Conservation (phyloP, 768 basidiomycete species). For the Mycena rosella region DNA sequence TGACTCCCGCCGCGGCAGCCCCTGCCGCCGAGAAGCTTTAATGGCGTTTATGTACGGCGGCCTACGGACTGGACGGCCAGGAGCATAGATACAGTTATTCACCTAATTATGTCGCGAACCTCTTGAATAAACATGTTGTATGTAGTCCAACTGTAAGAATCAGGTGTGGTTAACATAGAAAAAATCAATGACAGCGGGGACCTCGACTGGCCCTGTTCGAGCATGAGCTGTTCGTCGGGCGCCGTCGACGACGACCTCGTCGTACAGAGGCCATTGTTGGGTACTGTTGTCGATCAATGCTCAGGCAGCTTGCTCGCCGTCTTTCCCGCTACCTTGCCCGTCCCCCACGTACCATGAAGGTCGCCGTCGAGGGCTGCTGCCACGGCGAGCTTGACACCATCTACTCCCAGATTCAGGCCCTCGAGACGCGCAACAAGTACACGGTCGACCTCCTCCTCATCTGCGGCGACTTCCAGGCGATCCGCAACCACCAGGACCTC, state of each 20-base stretch:
- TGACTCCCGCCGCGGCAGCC: neutral
- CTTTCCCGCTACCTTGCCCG: neutral
- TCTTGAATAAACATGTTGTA: slow-evolving; percentile 3
- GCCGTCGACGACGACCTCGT: no score
- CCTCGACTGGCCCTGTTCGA: no score
- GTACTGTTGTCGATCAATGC: no score
- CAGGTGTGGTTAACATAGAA: no score
- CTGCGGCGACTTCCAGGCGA: slow-evolving; percentile 97
- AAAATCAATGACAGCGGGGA: no score
- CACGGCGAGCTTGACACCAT: slow-evolving; percentile 94
- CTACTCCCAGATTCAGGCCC: slow-evolving; percentile 74
- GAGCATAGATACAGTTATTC: slow-evolving; percentile 9
- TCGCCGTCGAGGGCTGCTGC: slow-evolving; percentile 95
- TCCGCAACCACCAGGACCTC: slow-evolving; percentile 87
- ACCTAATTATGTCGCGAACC: slow-evolving; percentile 2
- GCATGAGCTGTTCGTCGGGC: slow-evolving; percentile 87
- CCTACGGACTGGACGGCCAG: no score
- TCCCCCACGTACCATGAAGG: slow-evolving; percentile 52
- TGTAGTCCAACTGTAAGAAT: no score
- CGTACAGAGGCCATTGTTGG: no score
- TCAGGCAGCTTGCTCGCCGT: neutral
- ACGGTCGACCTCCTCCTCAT: slow-evolving; percentile 89
- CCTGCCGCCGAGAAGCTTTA: slow-evolving; percentile 22
- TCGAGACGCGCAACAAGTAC: slow-evolving; percentile 73
- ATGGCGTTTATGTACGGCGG: no score